These are phyloP conservation scores for Lodderomyces jiufengensis DNA, from an alignment of 1,139 yeast species.

Conservation along the genomic window DNA sequence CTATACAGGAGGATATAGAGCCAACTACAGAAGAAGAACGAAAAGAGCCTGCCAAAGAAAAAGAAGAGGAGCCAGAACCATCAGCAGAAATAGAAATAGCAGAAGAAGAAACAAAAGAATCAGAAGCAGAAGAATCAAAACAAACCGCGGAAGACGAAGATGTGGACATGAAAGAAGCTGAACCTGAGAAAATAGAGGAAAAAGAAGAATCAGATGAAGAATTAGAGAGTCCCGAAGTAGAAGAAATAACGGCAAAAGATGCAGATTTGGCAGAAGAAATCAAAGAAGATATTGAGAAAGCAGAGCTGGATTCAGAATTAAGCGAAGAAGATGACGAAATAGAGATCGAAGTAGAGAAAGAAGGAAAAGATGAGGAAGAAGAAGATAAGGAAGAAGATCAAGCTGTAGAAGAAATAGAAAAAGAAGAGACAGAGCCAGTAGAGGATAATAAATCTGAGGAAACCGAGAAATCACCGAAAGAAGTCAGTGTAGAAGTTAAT, in stretches of 20 bases:
- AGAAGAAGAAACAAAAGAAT: background rate
- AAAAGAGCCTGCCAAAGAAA: conserved; percentile 4
- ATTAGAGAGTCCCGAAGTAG: conserved; percentile 4
- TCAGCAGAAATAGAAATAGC: background rate
- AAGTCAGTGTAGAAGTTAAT: conserved; percentile 8
- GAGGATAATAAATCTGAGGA: background rate
- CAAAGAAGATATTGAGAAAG: conserved; percentile 6
- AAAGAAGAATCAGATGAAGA: conserved; percentile 3
- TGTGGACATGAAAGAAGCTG: conserved; percentile 7
- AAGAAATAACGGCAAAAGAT: background rate
- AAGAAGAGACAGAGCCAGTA: conserved; percentile 7
- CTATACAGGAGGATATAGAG: background rate
- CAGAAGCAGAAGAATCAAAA: background rate
- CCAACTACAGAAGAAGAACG: conserved; percentile 1
- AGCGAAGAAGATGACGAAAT: conserved; percentile 1
- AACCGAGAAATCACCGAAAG: conserved; percentile 5
- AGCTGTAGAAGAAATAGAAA: conserved; percentile 5
- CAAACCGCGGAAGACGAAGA: conserved; percentile 5
- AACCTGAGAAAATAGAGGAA: conserved; percentile 1
- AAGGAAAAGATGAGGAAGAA: background rate
- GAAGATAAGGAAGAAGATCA: conserved; percentile 7
- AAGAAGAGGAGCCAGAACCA: conserved; percentile 2
- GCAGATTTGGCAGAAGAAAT: conserved; percentile 6
- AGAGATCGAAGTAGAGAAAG: conserved; percentile 1
- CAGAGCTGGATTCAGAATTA: conserved; percentile 3